These are phyloP conservation scores for Stentor coeruleus DNA, from an alignment of 73 alveolate genomes.

Conservation along the genomic window DNA sequence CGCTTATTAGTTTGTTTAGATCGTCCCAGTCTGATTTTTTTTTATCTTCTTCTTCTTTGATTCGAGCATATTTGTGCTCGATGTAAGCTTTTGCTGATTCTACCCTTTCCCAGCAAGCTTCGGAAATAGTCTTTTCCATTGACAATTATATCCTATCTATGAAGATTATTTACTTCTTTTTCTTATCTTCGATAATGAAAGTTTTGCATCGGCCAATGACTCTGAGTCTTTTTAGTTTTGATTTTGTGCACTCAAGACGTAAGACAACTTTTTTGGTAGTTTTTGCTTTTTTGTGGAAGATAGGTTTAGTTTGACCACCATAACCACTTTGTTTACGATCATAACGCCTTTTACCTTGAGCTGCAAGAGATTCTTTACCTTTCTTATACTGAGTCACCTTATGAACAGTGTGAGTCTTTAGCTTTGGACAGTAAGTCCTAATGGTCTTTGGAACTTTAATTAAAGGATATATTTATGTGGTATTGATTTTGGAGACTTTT, in stretches of 20 bases:
- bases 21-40: constrained; percentile 45
- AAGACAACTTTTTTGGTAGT: constrained; percentile 44
- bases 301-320: constrained; percentile 46
- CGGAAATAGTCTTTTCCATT: too few relatives aligned
- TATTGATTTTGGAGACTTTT: too few relatives aligned
- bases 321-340: constrained; percentile 46
- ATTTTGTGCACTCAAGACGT: constrained; percentile 70
- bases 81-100: too few relatives aligned
- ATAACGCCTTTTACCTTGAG: constrained; percentile 49
- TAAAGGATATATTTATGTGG: too few relatives aligned
- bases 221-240: constrained; percentile 65
- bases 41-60: constrained; percentile 31
- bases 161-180: constrained; percentile 18
- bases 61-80: too few relatives aligned
- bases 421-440: too few relatives aligned
- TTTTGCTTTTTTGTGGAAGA: constrained; percentile 41
- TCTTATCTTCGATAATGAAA: constrained; percentile 69
- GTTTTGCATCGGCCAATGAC: constrained; percentile 81
- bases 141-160: too few relatives aligned
- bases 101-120: too few relatives aligned
- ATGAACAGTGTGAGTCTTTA: too few relatives aligned
- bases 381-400: too few relatives aligned
- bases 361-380: constrained; percentile 42
- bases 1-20: constrained; percentile 39
- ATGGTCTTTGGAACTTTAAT: too few relatives aligned